Conservation (phyloP, 495 filamentous ascomycete species). For the Neurospora sp. region DNA sequence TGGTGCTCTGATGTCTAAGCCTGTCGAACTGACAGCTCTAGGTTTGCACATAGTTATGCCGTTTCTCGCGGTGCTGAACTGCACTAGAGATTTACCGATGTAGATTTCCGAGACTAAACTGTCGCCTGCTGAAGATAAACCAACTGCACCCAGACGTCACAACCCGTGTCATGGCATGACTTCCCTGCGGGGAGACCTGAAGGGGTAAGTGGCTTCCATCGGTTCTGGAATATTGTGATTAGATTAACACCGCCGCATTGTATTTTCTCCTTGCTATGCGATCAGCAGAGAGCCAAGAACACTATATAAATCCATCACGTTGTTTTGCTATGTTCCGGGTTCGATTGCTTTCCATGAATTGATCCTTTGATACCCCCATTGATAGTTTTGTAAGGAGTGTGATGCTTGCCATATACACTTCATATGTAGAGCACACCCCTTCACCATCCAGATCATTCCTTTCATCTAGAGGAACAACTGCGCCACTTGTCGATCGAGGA, state of each 20-base stretch:
- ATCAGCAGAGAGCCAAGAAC: background rate
- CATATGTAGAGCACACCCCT: background rate
- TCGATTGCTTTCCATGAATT: background rate
- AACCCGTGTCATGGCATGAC: background rate
- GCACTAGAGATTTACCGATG: background rate
- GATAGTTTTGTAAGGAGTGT: too few relatives aligned
- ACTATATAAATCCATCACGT: background rate
- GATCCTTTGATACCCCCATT: too few relatives aligned
- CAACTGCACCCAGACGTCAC: background rate
- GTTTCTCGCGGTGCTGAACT: background rate
- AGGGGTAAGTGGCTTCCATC: background rate
- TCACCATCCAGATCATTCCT: background rate
- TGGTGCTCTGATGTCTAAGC: background rate
- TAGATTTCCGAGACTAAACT: background rate
- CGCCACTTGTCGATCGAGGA: background rate
- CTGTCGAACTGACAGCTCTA: background rate
- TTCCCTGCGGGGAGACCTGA: background rate
- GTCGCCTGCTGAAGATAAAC: background rate
- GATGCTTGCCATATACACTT: background rate
- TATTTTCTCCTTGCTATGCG: background rate
- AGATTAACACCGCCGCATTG: background rate
- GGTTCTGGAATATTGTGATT: background rate
- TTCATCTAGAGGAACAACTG: background rate
- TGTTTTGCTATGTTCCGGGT: too few relatives aligned
- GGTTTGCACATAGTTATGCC: rapidly evolving